phyloP scores from a whole-genome alignment of 164 flowering plant genomes.

The Magnolia officinalis region DNA sequence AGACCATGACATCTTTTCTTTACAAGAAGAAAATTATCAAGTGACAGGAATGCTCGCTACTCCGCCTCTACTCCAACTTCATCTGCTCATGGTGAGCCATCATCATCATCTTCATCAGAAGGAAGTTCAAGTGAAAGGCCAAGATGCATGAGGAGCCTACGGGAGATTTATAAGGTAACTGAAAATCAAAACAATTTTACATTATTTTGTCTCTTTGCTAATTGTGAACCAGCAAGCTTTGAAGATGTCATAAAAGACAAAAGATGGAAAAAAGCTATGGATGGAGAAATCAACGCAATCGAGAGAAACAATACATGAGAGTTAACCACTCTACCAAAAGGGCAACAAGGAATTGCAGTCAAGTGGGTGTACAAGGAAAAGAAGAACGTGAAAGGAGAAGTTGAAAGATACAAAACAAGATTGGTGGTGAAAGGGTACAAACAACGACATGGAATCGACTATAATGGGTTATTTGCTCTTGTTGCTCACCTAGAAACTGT shows the following conservation, averaged over 20 bases:
- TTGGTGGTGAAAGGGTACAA: background rate
- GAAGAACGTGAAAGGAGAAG: background rate
- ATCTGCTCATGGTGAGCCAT: background rate
- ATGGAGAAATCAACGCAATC: background rate
- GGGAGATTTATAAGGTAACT: too few relatives aligned
- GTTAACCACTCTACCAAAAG: background rate
- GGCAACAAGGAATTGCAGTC: background rate
- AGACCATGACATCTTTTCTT: background rate
- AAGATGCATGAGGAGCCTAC: too few relatives aligned
- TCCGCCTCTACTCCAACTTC: background rate
- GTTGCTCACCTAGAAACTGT: background rate
- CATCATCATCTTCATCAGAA: background rate
- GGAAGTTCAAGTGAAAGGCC: too few relatives aligned
- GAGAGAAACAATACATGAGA: background rate
- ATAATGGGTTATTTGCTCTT: background rate
- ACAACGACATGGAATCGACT: background rate
- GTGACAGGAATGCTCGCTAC: background rate
- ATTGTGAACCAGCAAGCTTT: background rate
- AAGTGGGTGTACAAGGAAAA: background rate
- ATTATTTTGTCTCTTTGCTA: background rate
- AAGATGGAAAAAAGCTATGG: background rate
- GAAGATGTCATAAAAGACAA: background rate
- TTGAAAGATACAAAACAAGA: background rate
- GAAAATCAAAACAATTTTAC: background rate
- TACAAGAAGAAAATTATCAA: background rate